Evolutionary conservation across 1,284 basidiomycete genomes (phyloP).

Genomic region (Boletus semigastroideus): DNA sequence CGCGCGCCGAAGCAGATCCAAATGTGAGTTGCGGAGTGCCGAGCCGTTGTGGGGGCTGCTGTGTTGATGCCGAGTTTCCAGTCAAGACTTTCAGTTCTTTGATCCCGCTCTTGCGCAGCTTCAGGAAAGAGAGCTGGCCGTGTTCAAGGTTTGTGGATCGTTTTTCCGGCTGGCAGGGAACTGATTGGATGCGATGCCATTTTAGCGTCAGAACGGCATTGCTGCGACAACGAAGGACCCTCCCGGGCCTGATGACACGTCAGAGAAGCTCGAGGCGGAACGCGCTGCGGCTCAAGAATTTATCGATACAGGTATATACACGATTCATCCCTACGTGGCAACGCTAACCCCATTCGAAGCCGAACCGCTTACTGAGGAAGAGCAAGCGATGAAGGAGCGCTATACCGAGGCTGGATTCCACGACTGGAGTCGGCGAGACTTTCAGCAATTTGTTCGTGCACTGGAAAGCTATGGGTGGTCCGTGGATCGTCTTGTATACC

Average conservation of each 20-base stretch:
- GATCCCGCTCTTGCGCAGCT: slow-evolving; percentile 79
- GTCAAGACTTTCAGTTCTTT: slow-evolving; percentile 98
- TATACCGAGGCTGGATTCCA: slow-evolving; percentile 82
- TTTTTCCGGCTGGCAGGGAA: background rate
- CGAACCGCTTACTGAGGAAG: slow-evolving; percentile 85
- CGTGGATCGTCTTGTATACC: slow-evolving; percentile 17
- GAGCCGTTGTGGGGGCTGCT: background rate
- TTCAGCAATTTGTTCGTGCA: slow-evolving; percentile 87
- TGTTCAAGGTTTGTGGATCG: slow-evolving; percentile 59
- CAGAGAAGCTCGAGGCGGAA: slow-evolving; percentile 85
- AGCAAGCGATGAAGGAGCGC: slow-evolving; percentile 76
- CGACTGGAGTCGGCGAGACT: slow-evolving; percentile 91
- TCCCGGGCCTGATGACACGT: slow-evolving; percentile 71
- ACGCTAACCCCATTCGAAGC: slow-evolving; percentile 45
- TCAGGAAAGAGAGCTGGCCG: slow-evolving; percentile 87
- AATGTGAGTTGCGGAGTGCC: slow-evolving; percentile 55
- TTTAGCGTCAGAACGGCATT: slow-evolving; percentile 70
- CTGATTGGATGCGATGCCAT: background rate
- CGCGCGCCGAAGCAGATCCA: slow-evolving; percentile 89
- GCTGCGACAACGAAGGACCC: slow-evolving; percentile 71
- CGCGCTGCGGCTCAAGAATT: slow-evolving; percentile 79
- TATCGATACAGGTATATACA: slow-evolving; percentile 70
- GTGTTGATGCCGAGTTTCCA: slow-evolving; percentile 32
- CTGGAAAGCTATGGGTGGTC: slow-evolving; percentile 88
- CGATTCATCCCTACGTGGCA: background rate